Base-by-base conservation (phyloP, 139 green algal genomes). In the Microglena sp. region DNA sequence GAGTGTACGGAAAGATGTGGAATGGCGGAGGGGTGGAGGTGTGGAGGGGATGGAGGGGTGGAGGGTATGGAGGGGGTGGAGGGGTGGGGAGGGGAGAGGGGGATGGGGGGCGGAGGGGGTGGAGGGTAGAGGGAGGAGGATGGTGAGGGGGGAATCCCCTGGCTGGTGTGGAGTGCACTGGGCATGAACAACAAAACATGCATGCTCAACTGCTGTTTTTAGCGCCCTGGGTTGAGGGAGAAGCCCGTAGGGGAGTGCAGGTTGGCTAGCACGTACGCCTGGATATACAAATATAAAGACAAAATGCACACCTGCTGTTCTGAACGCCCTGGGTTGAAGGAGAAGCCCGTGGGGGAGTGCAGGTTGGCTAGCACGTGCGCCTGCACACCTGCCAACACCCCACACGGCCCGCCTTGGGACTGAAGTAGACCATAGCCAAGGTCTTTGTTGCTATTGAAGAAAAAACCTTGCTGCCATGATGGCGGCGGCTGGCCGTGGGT, bases 381-480 rank as follows among this genome's bases (percentile, higher is more conserved):
- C 65, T 85, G 78, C 60, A 82, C 68, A 3, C 43, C 74, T 34
- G 74, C 74, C 44, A 85, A 62, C 45, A 78, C 71, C 4, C 78
- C 78, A 45, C 78, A 85, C 7, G 78, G 78, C n/a, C 78, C 78
- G 0, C 78, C 78, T 43, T 78, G 45, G 33, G 32, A 21, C 75
- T 85, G 78, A 36, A 82, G 64, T 44, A 85, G 71, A 2, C 78
- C 78, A 50, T 77, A 82, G 29, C 57, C 21, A 45, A 85, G 70
- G 22, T 68, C 64, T 1, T 34, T 27, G 5, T 57, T 55, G 24
- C 8, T 24, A 71, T 50, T 77, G 71, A 82, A 85, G 68, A 77
- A 85, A 35, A 85, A 76, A 46, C 78, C 78, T 64, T 84, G 73
- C 59, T 79, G 70, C 77, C 77, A 84, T 2, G 70, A 73, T n/a